These are phyloP conservation scores for Leishmania turanica DNA, from an alignment of 208 protist species.

Conservation along the genomic window DNA sequence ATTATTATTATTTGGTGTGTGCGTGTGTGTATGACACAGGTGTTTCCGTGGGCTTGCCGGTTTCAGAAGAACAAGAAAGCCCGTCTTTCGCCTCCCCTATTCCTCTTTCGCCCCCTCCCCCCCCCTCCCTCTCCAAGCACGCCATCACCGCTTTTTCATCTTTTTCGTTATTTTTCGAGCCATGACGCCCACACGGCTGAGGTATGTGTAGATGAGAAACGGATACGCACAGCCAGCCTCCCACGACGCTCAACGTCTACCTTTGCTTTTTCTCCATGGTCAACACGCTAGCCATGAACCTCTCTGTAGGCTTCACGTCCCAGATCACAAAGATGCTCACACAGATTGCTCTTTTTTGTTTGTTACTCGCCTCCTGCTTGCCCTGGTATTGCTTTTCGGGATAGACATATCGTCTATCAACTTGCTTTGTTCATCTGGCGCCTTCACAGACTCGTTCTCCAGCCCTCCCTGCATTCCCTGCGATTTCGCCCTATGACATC, in stretches of 20 bases:
- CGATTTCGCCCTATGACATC: background rate
- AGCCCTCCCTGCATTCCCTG: background rate
- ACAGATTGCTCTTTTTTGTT: background rate
- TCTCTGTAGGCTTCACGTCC: background rate
- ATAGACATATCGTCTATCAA: background rate
- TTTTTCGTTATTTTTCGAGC: background rate
- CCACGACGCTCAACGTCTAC: background rate
- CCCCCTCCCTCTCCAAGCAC: background rate
- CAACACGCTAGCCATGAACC: background rate
- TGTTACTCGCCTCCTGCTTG: background rate
- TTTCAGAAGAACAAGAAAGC: background rate
- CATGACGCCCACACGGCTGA: background rate
- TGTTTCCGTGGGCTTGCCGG: background rate
- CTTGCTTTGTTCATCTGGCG: background rate
- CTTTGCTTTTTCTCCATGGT: background rate
- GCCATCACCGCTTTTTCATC: background rate
- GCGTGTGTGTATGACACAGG: background rate
- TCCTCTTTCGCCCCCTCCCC: no score
- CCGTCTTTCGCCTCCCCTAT: background rate
- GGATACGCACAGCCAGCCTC: background rate
- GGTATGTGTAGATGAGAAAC: background rate
- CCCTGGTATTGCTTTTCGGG: background rate
- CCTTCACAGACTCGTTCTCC: background rate
- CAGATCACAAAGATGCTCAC: background rate
- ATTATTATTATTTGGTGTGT: background rate